Evolutionary conservation across 169 alveolate genomes (phyloP).

Genomic region (Cardiosporidium cionae): DNA sequence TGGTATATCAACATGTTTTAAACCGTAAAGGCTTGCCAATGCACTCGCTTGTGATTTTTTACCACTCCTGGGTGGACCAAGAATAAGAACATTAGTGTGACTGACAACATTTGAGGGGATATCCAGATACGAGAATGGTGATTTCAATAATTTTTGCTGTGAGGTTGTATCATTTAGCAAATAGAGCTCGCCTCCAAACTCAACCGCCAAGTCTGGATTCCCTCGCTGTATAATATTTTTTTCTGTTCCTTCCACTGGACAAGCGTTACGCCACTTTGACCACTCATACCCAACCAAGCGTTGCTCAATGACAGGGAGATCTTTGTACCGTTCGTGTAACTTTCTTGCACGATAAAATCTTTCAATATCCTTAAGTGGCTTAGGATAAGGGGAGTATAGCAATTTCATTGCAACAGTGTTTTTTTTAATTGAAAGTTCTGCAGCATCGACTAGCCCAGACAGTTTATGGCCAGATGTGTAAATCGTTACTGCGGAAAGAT

Average conservation of each 20-base stretch:
- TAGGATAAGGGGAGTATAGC: too few species aligned
- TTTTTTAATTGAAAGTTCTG: too few species aligned
- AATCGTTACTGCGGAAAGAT: too few species aligned
- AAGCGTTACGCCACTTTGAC: not conserved
- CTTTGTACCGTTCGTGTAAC: too few species aligned
- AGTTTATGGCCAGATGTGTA: too few species aligned
- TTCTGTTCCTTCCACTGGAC: not conserved
- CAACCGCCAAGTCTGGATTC: not conserved
- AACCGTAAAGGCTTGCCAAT: not conserved
- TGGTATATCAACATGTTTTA: not conserved
- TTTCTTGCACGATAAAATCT: too few species aligned
- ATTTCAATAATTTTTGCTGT: not conserved
- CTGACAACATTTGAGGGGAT: not conserved
- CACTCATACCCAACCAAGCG: too few species aligned
- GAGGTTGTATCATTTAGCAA: not conserved
- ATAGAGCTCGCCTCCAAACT: not conserved
- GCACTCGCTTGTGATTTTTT: not conserved
- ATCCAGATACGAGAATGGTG: not conserved
- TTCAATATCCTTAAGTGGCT: too few species aligned
- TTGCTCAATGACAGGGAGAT: too few species aligned
- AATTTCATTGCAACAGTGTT: too few species aligned
- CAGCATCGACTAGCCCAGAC: too few species aligned
- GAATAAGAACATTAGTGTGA: not conserved
- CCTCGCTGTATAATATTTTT: not conserved
- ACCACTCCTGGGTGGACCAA: not conserved